Evolutionary conservation across 345 rosid genomes (phyloP).

Genomic region (Citrus reticulata): DNA sequence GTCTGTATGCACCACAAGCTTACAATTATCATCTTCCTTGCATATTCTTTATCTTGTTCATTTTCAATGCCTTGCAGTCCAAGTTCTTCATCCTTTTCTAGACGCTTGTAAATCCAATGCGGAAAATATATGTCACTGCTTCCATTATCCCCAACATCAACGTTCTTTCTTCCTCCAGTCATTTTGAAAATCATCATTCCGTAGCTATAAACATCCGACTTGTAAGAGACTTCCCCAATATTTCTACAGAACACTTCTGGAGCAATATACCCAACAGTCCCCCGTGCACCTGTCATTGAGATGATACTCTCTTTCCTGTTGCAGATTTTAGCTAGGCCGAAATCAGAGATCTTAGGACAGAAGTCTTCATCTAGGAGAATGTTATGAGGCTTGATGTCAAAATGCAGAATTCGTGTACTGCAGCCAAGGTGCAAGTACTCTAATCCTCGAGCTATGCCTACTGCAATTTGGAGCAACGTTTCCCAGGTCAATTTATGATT

Average conservation of each 20-base stretch:
- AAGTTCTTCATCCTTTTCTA: neutral
- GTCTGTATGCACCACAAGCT: slow-evolving; percentile 14
- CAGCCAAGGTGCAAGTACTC: slow-evolving; percentile 1
- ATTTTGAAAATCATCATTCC: slow-evolving; percentile 3
- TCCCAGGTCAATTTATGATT: neutral
- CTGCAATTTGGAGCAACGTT: neutral
- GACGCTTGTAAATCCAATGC: neutral
- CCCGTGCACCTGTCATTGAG: neutral
- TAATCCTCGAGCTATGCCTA: slow-evolving; percentile 1
- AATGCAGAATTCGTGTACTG: neutral
- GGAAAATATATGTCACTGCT: slow-evolving; percentile 1
- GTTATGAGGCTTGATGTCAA: slow-evolving; percentile 4
- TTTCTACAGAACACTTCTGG: neutral
- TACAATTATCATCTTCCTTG: slow-evolving; percentile 18
- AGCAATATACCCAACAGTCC: neutral
- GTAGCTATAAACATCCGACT: neutral
- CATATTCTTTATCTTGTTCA: neutral
- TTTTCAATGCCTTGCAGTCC: neutral
- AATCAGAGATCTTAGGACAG: neutral
- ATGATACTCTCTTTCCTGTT: neutral
- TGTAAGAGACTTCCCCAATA: neutral
- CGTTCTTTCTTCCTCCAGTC: neutral
- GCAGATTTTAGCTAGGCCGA: neutral
- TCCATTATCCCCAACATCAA: neutral
- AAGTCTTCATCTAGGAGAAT: neutral